Evolutionary conservation across 2,329 filamentous ascomycete genomes (phyloP), one percentile per base, ranked within the genome.

Genomic region (Thielaviopsis musarum): DNA sequence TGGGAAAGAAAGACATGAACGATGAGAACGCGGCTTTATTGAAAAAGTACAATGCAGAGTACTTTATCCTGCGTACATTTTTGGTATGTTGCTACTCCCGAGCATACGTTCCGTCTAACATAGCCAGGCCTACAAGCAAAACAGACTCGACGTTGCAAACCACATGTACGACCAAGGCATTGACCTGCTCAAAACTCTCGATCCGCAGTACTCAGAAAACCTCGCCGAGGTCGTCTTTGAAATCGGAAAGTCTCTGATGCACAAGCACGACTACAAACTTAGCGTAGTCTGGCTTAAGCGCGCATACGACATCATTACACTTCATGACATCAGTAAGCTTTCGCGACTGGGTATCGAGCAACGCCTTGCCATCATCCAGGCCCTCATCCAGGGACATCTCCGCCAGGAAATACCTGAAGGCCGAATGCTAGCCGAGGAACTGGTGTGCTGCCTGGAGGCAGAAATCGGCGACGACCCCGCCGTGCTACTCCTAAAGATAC

Each of bases 71-170:
- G 61, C 78, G 87, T 34, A 82, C 82, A 45, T 76, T 78, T 34
- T 69, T 93, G 69, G 88, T 89, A 70, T 34, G 57, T 26, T 22
- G n/a, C 15, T 21, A 49, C 30, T 17, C 15, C 17, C 10, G 24
- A 45, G 53, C 21, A 17, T 9, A 52, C 53, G 12, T 2, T 5
- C 49, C 10, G 21, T 26, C 24, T 22, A 52, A 52, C 13, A 12
- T 15, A 52, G 17, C 6, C 49, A 91, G 88, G 79, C 84, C 30
- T 95, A 85, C 83, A 82, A 83, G 65, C 83, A 90, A 66, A 76
- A 80, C 49, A 80, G 84, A 49, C 74, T 86, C 15, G 86, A 91
- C 60, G 78, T 90, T 54, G 87, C 88, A 28, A 88, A 95, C 59
- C 82, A 88, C 68, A 82, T 93, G 75, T 91, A 85, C 69, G 70